Conservation (phyloP, 306 rosid genomes). For the Rosa persica region DNA sequence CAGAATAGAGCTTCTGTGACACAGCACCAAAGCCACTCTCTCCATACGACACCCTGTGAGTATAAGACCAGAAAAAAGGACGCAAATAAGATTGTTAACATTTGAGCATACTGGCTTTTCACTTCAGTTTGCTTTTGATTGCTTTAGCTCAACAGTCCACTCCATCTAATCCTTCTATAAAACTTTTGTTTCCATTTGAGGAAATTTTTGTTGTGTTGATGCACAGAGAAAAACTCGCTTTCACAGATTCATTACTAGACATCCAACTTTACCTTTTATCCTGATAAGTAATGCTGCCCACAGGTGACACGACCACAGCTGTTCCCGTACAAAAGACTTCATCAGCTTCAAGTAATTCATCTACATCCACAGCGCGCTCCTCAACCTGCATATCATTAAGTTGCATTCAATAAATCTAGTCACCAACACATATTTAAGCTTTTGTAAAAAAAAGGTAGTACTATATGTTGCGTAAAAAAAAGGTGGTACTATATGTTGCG, state of each 20-base stretch:
- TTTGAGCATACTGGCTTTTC: neutral
- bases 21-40: slow-evolving; percentile 68
- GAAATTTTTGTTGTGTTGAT: slow-evolving; percentile 6
- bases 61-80: neutral
- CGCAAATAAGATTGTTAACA: neutral
- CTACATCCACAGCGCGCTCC: slow-evolving; percentile 82
- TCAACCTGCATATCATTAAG: slow-evolving; percentile 66
- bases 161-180: neutral
- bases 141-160: neutral
- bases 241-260: neutral
- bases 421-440: neutral
- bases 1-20: slow-evolving; percentile 72
- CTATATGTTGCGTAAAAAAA: neutral
- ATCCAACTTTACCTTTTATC: slow-evolving; percentile 55
- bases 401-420: neutral
- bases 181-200: neutral
- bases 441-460: neutral
- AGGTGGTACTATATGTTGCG: neutral
- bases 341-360: slow-evolving; percentile 88
- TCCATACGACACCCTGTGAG: slow-evolving; percentile 61
- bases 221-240: slow-evolving; percentile 19
- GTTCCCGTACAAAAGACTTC: slow-evolving; percentile 98
- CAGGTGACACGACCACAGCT: slow-evolving; percentile 97
- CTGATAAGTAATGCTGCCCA: slow-evolving; percentile 82
- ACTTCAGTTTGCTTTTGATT: neutral